Base-by-base conservation (phyloP, 2,329 filamentous ascomycete genomes). In the Nothopassalora personata region DNA sequence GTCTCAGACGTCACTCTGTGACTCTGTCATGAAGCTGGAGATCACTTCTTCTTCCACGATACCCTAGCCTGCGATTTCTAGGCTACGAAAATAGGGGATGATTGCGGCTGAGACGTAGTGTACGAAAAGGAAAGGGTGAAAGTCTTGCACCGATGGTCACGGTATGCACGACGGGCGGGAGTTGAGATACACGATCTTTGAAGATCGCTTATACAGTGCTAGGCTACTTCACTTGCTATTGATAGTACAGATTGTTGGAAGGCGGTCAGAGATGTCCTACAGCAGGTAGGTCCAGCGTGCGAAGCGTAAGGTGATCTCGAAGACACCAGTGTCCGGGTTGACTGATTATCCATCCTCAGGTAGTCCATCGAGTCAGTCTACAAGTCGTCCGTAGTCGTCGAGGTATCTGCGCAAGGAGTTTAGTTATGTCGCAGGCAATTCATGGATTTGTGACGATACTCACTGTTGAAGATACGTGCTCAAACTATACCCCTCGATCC, bases 401-500 rank as follows among this genome's bases (percentile, higher is more conserved):
- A 80, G 68, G 65, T 79, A 78, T 47, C 75, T 77, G 58, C 10
- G 23, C 23, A 23, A 23, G 23, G 23, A 3, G 23, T 23, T 23
- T 3, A 3, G 23, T 23, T 23, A 23, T 23, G 1, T 23, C 3
- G 23, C 23, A 23, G 23, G 23, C 3, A 23, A 23, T 23, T 1
- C 3, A 3, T 23, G 23, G 23, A 23, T 23, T 23, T 23, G 28
- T 11, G 5, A 33, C 31, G 13, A 8, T 27, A 58, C 76, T 67
- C 64, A 82, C 75, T 77, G 74, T 65, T 80, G 76, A 46, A 81
- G 67, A 67, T 80, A 77, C 4, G 71, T 60, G 23, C 76, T 73
- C 33, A 82, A 66, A 2, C 60, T 67, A 62, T 79, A 81, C 2
- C 73, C 75, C 18, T 73, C 68, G 11, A 79, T 71, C n/a, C 69